Percentiles rank a stretch among this genome's conserved stretches.
Conservation (phyloP, 768 basidiomycete genomes). For the Boletus rubescentipes region DNA sequence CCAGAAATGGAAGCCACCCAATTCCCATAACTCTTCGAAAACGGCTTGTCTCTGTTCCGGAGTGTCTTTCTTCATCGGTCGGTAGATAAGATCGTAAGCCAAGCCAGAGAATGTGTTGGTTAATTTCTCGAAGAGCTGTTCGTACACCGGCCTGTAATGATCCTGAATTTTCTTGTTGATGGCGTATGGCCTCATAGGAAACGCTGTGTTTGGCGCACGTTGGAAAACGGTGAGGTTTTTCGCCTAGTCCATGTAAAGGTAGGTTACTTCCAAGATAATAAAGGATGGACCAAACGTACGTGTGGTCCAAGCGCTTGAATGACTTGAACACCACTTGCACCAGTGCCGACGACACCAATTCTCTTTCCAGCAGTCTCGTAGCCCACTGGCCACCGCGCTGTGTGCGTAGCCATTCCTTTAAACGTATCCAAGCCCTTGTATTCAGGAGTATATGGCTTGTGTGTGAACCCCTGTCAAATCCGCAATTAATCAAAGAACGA, state of each 20-base stretch:
- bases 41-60: conserved; percentile 1
- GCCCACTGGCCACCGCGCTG: conserved; percentile 7
- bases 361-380: conserved; percentile 6
- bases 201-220: conserved; percentile 5
- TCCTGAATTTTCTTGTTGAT: conserved; percentile 11
- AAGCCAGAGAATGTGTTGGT: conserved; percentile 3
- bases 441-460: conserved; percentile 7
- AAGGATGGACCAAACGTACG: background rate
- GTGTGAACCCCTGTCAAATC: background rate
- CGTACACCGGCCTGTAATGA: conserved; percentile 7
- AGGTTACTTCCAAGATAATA: background rate
- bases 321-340: conserved; percentile 8
- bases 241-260: background rate
- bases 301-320: conserved; percentile 5
- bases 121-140: conserved; percentile 3
- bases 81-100: background rate
- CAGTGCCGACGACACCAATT: conserved; percentile 9
- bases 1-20: conserved; percentile 7
- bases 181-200: conserved; percentile 7
- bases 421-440: conserved; percentile 4
- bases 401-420: conserved; percentile 5
- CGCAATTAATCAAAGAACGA: background rate
- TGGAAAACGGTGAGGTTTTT: conserved; percentile 11
- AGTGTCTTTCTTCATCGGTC: conserved; percentile 11
- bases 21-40: conserved; percentile 8